phyloP scores from a whole-genome alignment of 2,329 filamentous ascomycete genomes.

The Clonostachys sp. region DNA sequence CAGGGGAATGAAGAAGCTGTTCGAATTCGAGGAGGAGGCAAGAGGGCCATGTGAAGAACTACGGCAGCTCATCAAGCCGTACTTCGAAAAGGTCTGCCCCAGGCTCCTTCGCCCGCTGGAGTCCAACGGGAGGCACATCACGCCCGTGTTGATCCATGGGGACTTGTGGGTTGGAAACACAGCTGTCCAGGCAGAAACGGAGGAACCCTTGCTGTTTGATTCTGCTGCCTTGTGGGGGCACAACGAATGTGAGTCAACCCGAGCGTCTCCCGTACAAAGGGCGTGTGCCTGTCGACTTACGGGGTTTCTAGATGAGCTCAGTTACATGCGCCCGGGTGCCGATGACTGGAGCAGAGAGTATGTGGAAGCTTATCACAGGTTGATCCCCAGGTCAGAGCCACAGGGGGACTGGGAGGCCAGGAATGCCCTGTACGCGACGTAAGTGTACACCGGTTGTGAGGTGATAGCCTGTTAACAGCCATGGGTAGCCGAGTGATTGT shows the following conservation, averaged over 20 bases:
- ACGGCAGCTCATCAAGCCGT: conserved; percentile 5
- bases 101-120: conserved; percentile 19
- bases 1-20: neutral
- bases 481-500: too few species aligned
- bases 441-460: neutral
- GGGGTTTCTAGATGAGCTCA: neutral
- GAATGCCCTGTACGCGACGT: conserved; percentile 17
- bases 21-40: neutral
- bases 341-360: neutral
- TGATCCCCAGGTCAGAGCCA: conserved; percentile 13
- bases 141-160: conserved; percentile 37
- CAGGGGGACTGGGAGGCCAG: conserved; percentile 19
- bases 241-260: conserved; percentile 25
- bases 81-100: conserved; percentile 17
- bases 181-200: conserved; percentile 18
- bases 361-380: neutral
- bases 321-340: neutral
- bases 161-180: conserved; percentile 36
- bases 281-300: neutral
- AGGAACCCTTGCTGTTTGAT: conserved; percentile 29
- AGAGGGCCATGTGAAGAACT: conserved; percentile 7
- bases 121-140: conserved; percentile 14
- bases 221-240: conserved; percentile 33
- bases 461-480: too few species aligned
- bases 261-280: too few species aligned